Base-by-base conservation (phyloP, 2,329 filamentous ascomycete species). In the Trichoderma atroviride region DNA sequence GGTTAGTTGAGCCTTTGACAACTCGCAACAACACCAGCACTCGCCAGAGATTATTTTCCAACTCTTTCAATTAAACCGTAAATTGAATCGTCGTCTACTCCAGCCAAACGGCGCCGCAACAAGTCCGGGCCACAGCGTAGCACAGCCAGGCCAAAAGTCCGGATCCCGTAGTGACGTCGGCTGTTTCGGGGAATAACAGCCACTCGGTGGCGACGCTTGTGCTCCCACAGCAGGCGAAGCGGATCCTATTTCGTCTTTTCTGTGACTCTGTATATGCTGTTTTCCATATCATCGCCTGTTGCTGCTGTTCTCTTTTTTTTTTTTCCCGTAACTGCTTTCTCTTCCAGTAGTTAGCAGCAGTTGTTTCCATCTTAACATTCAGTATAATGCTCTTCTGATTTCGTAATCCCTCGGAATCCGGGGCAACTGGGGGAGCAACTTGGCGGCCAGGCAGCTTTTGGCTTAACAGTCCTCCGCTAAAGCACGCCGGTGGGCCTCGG, bases 121-220 rank as follows among this genome's bases (percentile, higher is more conserved):
- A 65, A 57, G 24, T 29, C 22, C 40, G 33, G 27, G 35, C n/a
- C 24, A 43, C 53, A 27, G 22, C 53, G 64, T 59, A 5, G 64
- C 64, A 67, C 64, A 43, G 47, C 2, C 13, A 2, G 6, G 29
- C 50, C 22, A 59, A 67, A 67, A 67, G 55, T 37, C 55, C 55
- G 64, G 55, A 52, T 67, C 55, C 64, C 64, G 64, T 59, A 35
- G 66, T 68, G 66, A 68, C 66, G 58, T 63, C 66, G 66, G 66
- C 66, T 68, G 56, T 68, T 68, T 68, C 66, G 66, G 66, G 59
- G 66, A 68, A 68, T 68, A 68, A 53, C 31, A 52, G 29, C 64
- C 64, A 67, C 29, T 67, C 64, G 37, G 55, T 67, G 64, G 64
- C 64, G 64, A 67, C 31, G 10, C 29, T 59, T 67, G 64, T 67